Base-by-base conservation (phyloP, 208 protist genomes). In the Leishmania lainsoni region DNA sequence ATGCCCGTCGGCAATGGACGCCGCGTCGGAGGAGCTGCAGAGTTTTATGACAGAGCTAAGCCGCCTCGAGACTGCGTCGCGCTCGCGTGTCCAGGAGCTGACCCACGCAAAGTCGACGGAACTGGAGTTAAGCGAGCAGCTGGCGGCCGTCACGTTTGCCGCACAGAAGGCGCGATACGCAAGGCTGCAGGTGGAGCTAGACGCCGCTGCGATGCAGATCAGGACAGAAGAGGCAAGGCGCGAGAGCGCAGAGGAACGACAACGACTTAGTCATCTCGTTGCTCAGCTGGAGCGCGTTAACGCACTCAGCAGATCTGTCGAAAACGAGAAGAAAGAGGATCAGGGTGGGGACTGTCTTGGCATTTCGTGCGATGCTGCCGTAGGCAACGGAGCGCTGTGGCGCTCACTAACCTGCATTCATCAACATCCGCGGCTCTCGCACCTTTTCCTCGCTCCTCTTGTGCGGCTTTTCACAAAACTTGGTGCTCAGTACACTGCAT, bases 31-130 rank as follows among this genome's bases (percentile, higher is more conserved):
- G 48, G 80, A 22, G 5, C 39, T 81, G 48, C 45, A 79, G 20
- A 66, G 63, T 9, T 88, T 88, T 39, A 66, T 88, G 45, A 49
- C 72, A 22, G 85, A 88, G 78, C 78, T 88, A 1, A 68, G n/a
- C 5, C 83, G 80, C 3, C 66, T 88, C 32, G 77, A 88, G 52
- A 45, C 69, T 3, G 66, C 20, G 0, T 74, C 81, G 3, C 54
- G 66, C 9, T 52, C 68, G 29, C 76, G 76, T 22, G 22, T 70
- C 1, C 45, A 63, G 35, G 70, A 83, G 29, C 63, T 85, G 45
- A 76, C 70, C 8, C 52, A 45, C 42, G 82, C 73, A 32, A n/a
- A 65, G 56, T 26, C 49, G 1, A 35, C 58, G 10, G 79, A 88
- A 29, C 56, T 5, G 20, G 74, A 48, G 42, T 61, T 85, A 39